Percentiles rank a stretch among this genome's conserved stretches.
Conservation (phyloP, 345 rosid genomes). For the Trapa bicornis region DNA sequence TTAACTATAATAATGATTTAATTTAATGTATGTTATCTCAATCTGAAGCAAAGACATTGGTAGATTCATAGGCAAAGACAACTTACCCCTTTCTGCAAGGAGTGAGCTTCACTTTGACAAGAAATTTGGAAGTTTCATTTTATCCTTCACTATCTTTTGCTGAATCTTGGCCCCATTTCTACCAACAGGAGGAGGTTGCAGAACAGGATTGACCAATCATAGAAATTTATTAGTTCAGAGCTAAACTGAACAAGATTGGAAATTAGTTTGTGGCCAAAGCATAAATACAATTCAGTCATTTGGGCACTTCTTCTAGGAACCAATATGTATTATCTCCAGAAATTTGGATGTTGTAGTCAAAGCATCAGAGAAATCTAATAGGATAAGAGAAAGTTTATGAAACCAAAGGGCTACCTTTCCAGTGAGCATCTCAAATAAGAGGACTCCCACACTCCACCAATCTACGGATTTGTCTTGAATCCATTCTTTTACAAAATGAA, state of each 20-base stretch:
- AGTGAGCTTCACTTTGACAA: constrained; percentile 66
- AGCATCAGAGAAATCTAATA: too few relatives aligned
- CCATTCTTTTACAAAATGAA: too few relatives aligned
- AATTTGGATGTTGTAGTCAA: too few relatives aligned
- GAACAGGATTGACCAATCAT: background rate
- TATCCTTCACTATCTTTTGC: constrained; percentile 72
- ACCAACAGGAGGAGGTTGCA: constrained; percentile 48
- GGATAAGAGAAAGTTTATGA: background rate
- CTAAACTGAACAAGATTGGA: background rate
- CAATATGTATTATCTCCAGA: too few relatives aligned
- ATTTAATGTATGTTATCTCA: background rate
- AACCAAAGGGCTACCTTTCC: constrained; percentile 45
- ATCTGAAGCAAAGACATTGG: background rate
- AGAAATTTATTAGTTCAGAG: background rate
- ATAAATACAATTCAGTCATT: background rate
- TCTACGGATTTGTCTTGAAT: constrained; percentile 79
- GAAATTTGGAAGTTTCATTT: constrained; percentile 57
- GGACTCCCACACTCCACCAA: constrained; percentile 96
- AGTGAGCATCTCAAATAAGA: constrained; percentile 87
- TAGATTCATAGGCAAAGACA: background rate
- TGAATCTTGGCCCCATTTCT: constrained; percentile 48
- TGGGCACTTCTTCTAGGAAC: too few relatives aligned
- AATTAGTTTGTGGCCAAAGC: background rate
- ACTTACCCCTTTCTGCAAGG: constrained; percentile 68
- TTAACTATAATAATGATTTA: background rate